These are phyloP conservation scores for Hypoxylon lenormandii DNA, from an alignment of 495 filamentous ascomycete genomes.

Conservation along the genomic window DNA sequence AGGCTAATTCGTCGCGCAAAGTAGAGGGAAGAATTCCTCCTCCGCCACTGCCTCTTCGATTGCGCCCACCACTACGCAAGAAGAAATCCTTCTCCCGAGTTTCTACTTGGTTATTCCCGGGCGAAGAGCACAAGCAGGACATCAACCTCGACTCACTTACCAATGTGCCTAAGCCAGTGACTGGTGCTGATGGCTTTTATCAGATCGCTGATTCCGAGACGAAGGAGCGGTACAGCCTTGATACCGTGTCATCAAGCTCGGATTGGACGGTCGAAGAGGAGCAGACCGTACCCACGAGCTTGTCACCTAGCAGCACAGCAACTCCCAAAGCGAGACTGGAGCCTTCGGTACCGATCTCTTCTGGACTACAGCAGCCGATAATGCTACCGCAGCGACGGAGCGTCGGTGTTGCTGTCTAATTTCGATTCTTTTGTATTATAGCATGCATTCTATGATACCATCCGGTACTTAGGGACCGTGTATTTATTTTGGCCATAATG, in stretches of 20 bases:
- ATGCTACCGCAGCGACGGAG: constrained; percentile 54
- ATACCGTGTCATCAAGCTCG: constrained; percentile 56
- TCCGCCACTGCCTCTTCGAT: constrained; percentile 65
- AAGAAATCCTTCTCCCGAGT: constrained; percentile 70
- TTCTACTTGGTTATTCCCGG: constrained; percentile 66
- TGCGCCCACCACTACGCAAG: constrained; percentile 64
- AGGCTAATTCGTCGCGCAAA: constrained; percentile 49
- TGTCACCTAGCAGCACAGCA: constrained; percentile 60
- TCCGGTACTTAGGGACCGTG: constrained; percentile 41
- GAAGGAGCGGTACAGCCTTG: constrained; percentile 51
- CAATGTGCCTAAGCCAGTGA: constrained; percentile 62
- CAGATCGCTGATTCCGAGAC: constrained; percentile 57
- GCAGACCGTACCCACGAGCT: constrained; percentile 56
- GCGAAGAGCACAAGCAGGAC: constrained; percentile 50
- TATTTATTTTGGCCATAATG: constrained; percentile 29
- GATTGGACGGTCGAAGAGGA: constrained; percentile 58
- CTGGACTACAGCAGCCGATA: constrained; percentile 44
- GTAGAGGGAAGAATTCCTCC: constrained; percentile 57
- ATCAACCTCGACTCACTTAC: constrained; percentile 60
- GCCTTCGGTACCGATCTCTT: constrained; percentile 39
- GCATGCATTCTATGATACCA: constrained; percentile 43
- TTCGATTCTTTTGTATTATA: constrained; percentile 41
- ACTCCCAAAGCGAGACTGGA: constrained; percentile 49
- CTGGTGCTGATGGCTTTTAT: constrained; percentile 64
- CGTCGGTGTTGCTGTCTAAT: constrained; percentile 62